These are phyloP conservation scores for Boletus pseudo-olivaceus DNA, from an alignment of 768 basidiomycete genomes.

Conservation along the genomic window DNA sequence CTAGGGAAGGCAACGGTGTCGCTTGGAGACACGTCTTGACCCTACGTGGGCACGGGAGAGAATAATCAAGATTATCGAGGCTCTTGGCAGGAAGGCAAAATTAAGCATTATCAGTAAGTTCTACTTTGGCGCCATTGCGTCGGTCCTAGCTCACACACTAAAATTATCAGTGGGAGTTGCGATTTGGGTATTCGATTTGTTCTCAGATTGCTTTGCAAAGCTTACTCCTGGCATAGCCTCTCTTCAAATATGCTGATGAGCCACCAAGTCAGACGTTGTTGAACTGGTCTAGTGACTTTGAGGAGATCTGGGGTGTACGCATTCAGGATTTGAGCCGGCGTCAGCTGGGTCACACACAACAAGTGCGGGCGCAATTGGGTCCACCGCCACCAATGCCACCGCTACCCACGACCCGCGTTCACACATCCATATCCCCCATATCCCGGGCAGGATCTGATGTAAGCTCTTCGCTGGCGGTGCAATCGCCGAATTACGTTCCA, in stretches of 20 bases:
- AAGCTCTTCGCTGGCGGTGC: slow-evolving; percentile 11
- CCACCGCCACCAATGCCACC: slow-evolving; percentile 31
- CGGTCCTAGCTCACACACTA: not conserved
- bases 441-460: slow-evolving; percentile 22
- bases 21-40: slow-evolving; percentile 22
- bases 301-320: slow-evolving; percentile 63
- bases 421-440: slow-evolving; percentile 16
- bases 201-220: slow-evolving; percentile 24
- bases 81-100: slow-evolving; percentile 40
- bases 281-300: slow-evolving; percentile 60
- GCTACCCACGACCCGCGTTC: slow-evolving; percentile 25
- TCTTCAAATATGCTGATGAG: slow-evolving; percentile 60
- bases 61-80: slow-evolving; percentile 37
- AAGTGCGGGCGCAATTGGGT: slow-evolving; percentile 13
- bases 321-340: slow-evolving; percentile 44
- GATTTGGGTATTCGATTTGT: slow-evolving; percentile 51
- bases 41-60: slow-evolving; percentile 37
- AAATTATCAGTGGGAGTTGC: slow-evolving; percentile 52
- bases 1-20: slow-evolving; percentile 34
- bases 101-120: slow-evolving; percentile 46
- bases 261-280: slow-evolving; percentile 50
- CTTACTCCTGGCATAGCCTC: slow-evolving; percentile 43
- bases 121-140: slow-evolving; percentile 32
- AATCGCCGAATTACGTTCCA: slow-evolving; percentile 30
- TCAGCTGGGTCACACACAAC: slow-evolving; percentile 15